These are phyloP conservation scores for Phenoliferia sp. DNA, from an alignment of 1,284 basidiomycete species.

Conservation along the genomic window DNA sequence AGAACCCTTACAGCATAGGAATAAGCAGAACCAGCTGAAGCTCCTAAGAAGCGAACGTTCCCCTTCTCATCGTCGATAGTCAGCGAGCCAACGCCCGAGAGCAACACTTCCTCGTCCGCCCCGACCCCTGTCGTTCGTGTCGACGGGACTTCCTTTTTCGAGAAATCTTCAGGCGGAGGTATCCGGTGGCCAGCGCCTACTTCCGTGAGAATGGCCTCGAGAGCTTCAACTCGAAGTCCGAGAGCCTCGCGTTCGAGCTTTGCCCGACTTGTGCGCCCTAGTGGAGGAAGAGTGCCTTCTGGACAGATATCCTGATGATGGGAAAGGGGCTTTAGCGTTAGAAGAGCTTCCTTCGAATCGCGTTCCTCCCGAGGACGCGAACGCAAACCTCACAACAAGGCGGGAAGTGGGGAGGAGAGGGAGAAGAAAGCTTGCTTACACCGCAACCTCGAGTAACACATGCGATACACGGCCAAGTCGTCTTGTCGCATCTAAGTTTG, in stretches of 20 bases:
- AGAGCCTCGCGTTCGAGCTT: not conserved
- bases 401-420: not conserved
- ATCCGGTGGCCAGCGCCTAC: slow-evolving; percentile 12
- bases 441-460: not conserved
- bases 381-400: too few relatives aligned
- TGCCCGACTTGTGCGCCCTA: not conserved
- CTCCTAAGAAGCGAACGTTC: slow-evolving; percentile 15
- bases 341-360: too few relatives aligned
- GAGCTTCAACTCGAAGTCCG: slow-evolving; percentile 14
- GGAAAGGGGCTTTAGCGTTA: too few relatives aligned
- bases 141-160: slow-evolving; percentile 2
- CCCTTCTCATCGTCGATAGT: slow-evolving; percentile 14
- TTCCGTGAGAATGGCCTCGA: slow-evolving; percentile 11
- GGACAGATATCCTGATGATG: not conserved
- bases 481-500: not conserved
- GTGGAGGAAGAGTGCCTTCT: not conserved
- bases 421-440: not conserved
- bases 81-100: slow-evolving; percentile 21
- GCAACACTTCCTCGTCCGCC: slow-evolving; percentile 1
- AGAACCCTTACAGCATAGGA: slow-evolving; percentile 13
- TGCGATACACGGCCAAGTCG: not conserved
- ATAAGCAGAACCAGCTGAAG: slow-evolving; percentile 11
- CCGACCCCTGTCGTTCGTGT: slow-evolving; percentile 1
- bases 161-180: slow-evolving; percentile 16
- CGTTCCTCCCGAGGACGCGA: too few relatives aligned